These are phyloP conservation scores for Punica granatum DNA, from an alignment of 345 rosid species.

Conservation along the genomic window DNA sequence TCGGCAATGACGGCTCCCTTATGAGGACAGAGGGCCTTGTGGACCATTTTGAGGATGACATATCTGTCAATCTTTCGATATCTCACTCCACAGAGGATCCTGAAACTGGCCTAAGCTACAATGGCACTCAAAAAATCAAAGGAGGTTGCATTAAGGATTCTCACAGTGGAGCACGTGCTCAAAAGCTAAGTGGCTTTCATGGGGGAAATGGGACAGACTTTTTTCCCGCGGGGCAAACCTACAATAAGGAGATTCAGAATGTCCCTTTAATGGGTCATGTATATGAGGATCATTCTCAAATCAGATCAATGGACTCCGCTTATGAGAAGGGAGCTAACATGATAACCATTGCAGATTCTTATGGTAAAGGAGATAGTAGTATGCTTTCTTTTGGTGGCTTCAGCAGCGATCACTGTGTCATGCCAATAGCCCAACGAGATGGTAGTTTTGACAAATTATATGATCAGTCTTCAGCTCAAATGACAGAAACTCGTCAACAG, in stretches of 20 bases:
- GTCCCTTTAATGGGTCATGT: slow-evolving; percentile 38
- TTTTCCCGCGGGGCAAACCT: slow-evolving; percentile 27
- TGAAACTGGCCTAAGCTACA: slow-evolving; percentile 44
- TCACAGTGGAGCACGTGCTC: slow-evolving; percentile 25
- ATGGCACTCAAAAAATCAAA: slow-evolving; percentile 55
- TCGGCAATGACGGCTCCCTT: slow-evolving; percentile 35
- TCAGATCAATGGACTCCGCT: slow-evolving; percentile 19
- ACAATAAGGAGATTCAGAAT: slow-evolving; percentile 33
- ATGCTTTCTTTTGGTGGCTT: slow-evolving; percentile 58
- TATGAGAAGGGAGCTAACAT: slow-evolving; percentile 28
- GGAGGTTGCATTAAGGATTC: slow-evolving; percentile 57
- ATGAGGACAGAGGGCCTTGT: slow-evolving; percentile 23
- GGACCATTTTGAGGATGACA: slow-evolving; percentile 34
- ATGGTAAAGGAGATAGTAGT: slow-evolving; percentile 42
- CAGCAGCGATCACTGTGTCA: slow-evolving; percentile 38
- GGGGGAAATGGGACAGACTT: slow-evolving; percentile 35
- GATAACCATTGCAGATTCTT: slow-evolving; percentile 24
- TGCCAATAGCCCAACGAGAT: slow-evolving; percentile 31
- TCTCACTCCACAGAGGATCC: slow-evolving; percentile 51
- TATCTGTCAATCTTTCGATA: slow-evolving; percentile 51
- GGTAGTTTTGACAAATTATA: slow-evolving; percentile 41
- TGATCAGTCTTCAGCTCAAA: slow-evolving; percentile 32
- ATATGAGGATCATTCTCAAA: slow-evolving; percentile 26
- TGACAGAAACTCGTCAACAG: slow-evolving; percentile 26
- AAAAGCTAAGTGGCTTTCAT: slow-evolving; percentile 28